These are phyloP conservation scores for Paramecium caudatum DNA, from an alignment of 73 alveolate genomes.

Conservation along the genomic window DNA sequence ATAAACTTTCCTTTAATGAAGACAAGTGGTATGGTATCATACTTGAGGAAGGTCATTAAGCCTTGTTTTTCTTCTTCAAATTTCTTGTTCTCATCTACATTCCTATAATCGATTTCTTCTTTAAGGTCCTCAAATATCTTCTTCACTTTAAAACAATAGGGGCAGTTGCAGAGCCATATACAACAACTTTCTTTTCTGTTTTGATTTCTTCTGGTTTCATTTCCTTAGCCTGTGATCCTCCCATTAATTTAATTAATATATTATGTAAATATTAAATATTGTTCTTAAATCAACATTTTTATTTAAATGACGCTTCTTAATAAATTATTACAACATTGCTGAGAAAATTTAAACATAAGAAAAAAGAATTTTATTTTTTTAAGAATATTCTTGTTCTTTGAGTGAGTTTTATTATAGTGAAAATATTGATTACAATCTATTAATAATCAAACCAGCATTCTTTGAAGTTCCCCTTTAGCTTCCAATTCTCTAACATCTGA, in stretches of 20 bases:
- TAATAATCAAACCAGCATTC: neutral
- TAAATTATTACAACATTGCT: no score
- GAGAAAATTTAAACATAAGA: no score
- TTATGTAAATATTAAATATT: no score
- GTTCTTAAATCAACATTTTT: no score
- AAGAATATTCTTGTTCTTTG: no score
- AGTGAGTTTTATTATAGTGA: no score
- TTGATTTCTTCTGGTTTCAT: conserved; percentile 40
- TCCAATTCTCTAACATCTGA: conserved; percentile 25
- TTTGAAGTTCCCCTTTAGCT: neutral
- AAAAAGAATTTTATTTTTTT: no score
- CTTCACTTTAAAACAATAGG: conserved; percentile 64
- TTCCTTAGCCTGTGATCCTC: neutral
- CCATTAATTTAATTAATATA: no score
- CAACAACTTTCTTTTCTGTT: neutral
- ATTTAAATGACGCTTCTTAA: no score
- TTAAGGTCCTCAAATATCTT: conserved; percentile 31
- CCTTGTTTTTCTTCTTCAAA: conserved; percentile 2
- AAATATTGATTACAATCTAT: no score
- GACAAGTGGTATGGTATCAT: conserved; percentile 50
- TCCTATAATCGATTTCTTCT: conserved; percentile 48
- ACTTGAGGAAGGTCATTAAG: neutral
- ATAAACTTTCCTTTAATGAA: neutral
- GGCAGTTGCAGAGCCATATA: conserved; percentile 49
- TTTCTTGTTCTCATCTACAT: neutral